phyloP scores from a whole-genome alignment of 768 basidiomycete species.

The Hemileccinum rubropunctum region DNA sequence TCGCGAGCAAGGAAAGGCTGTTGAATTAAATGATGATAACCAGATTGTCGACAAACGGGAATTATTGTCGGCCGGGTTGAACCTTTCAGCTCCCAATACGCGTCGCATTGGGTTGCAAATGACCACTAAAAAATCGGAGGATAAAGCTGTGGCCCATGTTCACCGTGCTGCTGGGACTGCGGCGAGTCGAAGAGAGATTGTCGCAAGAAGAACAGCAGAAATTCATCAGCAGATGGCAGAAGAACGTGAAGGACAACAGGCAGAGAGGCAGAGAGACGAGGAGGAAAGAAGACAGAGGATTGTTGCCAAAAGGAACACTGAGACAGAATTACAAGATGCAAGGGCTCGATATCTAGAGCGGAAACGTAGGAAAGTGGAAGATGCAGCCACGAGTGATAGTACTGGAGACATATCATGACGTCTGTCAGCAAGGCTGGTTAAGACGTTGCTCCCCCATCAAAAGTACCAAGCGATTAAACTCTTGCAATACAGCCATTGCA shows the following conservation, averaged over 20 bases:
- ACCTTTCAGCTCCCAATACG: conserved; percentile 82
- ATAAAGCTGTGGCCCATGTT: conserved; percentile 36
- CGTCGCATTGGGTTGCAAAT: conserved; percentile 56
- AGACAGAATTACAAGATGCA: conserved; percentile 69
- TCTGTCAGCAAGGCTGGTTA: conserved; percentile 11
- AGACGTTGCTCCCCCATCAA: conserved; percentile 38
- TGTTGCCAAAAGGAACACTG: conserved; percentile 73
- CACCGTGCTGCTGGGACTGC: conserved; percentile 85
- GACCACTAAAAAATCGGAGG: conserved; percentile 21
- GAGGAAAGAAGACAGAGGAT: conserved; percentile 63
- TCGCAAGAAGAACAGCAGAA: conserved; percentile 77
- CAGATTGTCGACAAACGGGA: conserved; percentile 97
- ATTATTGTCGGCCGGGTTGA: conserved; percentile 86
- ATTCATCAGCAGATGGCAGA: conserved; percentile 76
- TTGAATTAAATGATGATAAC: conserved; percentile 96
- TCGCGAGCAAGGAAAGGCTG: conserved; percentile 70
- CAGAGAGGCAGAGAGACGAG: conserved; percentile 57
- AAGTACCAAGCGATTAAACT: conserved; percentile 50
- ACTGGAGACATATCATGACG: conserved; percentile 13
- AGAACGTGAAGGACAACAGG: conserved; percentile 58
- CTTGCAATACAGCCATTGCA: conserved; percentile 43
- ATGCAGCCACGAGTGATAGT: neutral
- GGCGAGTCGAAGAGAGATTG: conserved; percentile 77
- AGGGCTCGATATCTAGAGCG: conserved; percentile 72
- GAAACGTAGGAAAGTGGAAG: conserved; percentile 74